phyloP scores from a whole-genome alignment of 495 filamentous ascomycete species.

The Penicillium argentinense region DNA sequence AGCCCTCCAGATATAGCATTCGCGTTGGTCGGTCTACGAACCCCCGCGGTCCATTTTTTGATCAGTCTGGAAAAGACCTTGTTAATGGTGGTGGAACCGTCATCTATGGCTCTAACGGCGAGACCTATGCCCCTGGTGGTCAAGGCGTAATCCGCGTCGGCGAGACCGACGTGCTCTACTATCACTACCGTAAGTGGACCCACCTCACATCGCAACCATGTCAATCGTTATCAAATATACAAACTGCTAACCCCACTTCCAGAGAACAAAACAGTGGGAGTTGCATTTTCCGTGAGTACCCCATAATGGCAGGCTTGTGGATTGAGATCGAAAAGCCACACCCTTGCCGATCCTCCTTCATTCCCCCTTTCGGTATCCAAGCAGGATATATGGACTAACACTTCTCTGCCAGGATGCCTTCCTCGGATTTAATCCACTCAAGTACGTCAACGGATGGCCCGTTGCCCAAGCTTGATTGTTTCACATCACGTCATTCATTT shows the following conservation, averaged over 20 bases:
- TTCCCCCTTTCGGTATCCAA: conserved; percentile 3
- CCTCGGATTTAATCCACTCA: conserved; percentile 43
- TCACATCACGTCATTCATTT: conserved; percentile 1
- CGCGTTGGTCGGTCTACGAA: conserved; percentile 40
- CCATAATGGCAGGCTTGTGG: conserved; percentile 14
- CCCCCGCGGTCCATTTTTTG: conserved; percentile 41
- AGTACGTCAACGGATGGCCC: conserved; percentile 48
- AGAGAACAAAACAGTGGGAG: conserved; percentile 45
- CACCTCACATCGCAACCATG: neutral
- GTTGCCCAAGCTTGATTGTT: conserved; percentile 24
- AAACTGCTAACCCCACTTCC: conserved; percentile 13
- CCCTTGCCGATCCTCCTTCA: conserved; percentile 23
- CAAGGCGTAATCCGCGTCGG: conserved; percentile 39
- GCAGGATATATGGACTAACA: conserved; percentile 19
- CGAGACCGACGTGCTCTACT: conserved; percentile 43
- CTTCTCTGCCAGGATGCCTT: conserved; percentile 33
- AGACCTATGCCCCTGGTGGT: conserved; percentile 49
- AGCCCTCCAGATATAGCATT: conserved; percentile 40
- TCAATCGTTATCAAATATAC: neutral
- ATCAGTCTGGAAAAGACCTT: conserved; percentile 37
- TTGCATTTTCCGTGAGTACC: conserved; percentile 37
- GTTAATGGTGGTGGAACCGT: conserved; percentile 42
- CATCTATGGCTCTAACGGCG: conserved; percentile 47
- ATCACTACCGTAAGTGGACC: conserved; percentile 44
- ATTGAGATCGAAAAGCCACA: conserved; percentile 8